phyloP scores from a whole-genome alignment of 164 flowering plant species.

The Protea cynaroides region DNA sequence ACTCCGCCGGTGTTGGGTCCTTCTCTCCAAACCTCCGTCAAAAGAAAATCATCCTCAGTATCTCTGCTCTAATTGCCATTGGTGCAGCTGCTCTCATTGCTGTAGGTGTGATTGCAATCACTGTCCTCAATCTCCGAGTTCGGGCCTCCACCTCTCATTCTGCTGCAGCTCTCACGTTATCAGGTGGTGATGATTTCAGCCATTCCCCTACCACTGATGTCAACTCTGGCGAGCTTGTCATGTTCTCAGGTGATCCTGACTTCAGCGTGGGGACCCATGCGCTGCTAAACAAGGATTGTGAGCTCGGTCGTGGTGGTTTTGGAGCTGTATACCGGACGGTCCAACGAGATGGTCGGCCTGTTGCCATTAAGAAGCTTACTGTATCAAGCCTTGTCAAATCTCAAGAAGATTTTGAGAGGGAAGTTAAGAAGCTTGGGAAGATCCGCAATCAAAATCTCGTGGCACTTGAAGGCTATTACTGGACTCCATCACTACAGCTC shows the following conservation, averaged over 20 bases:
- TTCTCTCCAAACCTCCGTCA: slow-evolving; percentile 43
- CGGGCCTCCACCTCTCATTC: slow-evolving; percentile 56
- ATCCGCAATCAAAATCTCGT: slow-evolving; percentile 69
- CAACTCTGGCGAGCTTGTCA: slow-evolving; percentile 82
- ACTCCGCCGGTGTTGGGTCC: slow-evolving; percentile 29
- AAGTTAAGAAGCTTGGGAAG: slow-evolving; percentile 73
- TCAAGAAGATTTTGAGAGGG: slow-evolving; percentile 84
- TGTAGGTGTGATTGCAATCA: slow-evolving; percentile 75
- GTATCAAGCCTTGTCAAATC: slow-evolving; percentile 78
- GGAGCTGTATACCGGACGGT: slow-evolving; percentile 78
- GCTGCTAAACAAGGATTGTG: slow-evolving; percentile 79
- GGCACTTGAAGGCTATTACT: slow-evolving; percentile 81
- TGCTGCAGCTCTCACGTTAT: slow-evolving; percentile 45
- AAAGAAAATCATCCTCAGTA: slow-evolving; percentile 79
- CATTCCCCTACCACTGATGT: slow-evolving; percentile 66
- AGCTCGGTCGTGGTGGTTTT: slow-evolving; percentile 94
- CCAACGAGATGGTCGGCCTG: slow-evolving; percentile 62
- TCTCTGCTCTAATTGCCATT: slow-evolving; percentile 90
- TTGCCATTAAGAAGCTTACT: slow-evolving; percentile 88
- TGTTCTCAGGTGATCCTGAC: slow-evolving; percentile 87
- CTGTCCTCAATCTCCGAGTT: slow-evolving; percentile 74
- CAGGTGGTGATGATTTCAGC: slow-evolving; percentile 67
- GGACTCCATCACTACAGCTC: slow-evolving; percentile 90
- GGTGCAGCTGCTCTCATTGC: slow-evolving; percentile 88
- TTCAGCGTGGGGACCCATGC: slow-evolving; percentile 75